phyloP scores from a whole-genome alignment of 1,284 basidiomycete species.

The Ustanciosporium gigantosporum region DNA sequence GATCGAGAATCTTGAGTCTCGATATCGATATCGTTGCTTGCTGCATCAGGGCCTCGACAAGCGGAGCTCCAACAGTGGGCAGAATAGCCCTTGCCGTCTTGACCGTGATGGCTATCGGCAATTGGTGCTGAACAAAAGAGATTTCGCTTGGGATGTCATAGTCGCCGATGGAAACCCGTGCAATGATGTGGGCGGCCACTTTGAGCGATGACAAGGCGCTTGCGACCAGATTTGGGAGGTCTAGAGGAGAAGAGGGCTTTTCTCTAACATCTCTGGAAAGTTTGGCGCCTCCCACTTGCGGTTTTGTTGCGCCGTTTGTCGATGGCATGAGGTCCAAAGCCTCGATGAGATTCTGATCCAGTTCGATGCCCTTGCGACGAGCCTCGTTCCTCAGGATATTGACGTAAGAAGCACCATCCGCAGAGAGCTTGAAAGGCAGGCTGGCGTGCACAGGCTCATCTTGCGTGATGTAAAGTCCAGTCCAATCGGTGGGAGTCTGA shows the following conservation, averaged over 20 bases:
- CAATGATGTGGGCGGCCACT: slow-evolving; percentile 40
- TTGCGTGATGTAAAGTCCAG: slow-evolving; percentile 16
- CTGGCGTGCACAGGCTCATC: slow-evolving; percentile 28
- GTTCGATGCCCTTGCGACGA: slow-evolving; percentile 25
- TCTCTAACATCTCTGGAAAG: background rate
- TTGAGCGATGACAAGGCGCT: slow-evolving; percentile 34
- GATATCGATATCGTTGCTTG: slow-evolving; percentile 35
- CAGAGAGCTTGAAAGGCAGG: slow-evolving; percentile 43
- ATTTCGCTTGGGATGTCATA: slow-evolving; percentile 42
- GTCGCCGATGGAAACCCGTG: slow-evolving; percentile 31
- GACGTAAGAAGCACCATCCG: slow-evolving; percentile 39
- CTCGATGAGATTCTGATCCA: slow-evolving; percentile 36
- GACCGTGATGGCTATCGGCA: slow-evolving; percentile 48
- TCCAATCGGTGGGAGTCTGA: slow-evolving; percentile 31
- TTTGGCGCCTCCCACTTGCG: background rate
- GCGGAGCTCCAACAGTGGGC: slow-evolving; percentile 38
- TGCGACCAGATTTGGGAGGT: slow-evolving; percentile 31
- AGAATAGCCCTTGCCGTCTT: slow-evolving; percentile 42
- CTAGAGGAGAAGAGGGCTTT: slow-evolving; percentile 6
- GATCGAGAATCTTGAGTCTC: slow-evolving; percentile 33
- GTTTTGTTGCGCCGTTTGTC: background rate
- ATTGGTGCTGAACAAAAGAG: slow-evolving; percentile 37
- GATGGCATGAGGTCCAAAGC: slow-evolving; percentile 35
- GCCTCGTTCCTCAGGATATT: slow-evolving; percentile 39
- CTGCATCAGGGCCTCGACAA: slow-evolving; percentile 43